phyloP scores from a whole-genome alignment of 2,329 filamentous ascomycete genomes.

The Lachnellula suecica region DNA sequence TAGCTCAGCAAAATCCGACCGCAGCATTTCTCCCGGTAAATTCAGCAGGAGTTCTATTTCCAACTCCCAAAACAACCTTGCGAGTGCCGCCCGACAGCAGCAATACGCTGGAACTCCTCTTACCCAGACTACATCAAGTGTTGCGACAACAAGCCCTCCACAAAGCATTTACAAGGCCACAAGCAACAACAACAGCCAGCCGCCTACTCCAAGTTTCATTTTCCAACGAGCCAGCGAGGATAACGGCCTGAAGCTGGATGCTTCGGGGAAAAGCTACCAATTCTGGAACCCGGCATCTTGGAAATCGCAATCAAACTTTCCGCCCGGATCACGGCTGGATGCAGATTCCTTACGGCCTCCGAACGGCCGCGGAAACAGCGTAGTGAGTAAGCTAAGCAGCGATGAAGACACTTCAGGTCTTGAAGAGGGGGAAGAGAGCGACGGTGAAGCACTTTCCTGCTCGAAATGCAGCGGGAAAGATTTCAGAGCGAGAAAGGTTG shows the following conservation, averaged over 20 bases:
- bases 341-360: constrained; percentile 17
- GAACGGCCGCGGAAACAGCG: constrained; percentile 19
- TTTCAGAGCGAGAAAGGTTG: constrained; percentile 60
- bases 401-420: constrained; percentile 41
- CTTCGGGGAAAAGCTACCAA: constrained; percentile 41
- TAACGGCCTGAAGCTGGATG: constrained; percentile 38
- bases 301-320: constrained; percentile 29
- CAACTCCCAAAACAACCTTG: constrained; percentile 25
- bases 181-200: constrained; percentile 32
- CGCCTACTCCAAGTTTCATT: constrained; percentile 57
- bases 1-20: constrained; percentile 42
- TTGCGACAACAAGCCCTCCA: constrained; percentile 28
- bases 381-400: constrained; percentile 56
- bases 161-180: constrained; percentile 22
- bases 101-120: constrained; percentile 21
- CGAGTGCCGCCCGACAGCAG: constrained; percentile 29
- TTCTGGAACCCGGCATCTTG: constrained; percentile 61
- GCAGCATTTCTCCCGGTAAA: constrained; percentile 52
- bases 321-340: constrained; percentile 14
- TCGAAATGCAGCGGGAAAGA: constrained; percentile 58
- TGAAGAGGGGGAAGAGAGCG: constrained; percentile 39
- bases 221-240: constrained; percentile 45
- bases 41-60: constrained; percentile 34
- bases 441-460: constrained; percentile 53
- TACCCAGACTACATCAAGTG: constrained; percentile 22